Evolutionary conservation across 1,139 yeast genomes (phyloP), one percentile per base, ranked within the genome.

Genomic region (Blastobotrys serpentis): DNA sequence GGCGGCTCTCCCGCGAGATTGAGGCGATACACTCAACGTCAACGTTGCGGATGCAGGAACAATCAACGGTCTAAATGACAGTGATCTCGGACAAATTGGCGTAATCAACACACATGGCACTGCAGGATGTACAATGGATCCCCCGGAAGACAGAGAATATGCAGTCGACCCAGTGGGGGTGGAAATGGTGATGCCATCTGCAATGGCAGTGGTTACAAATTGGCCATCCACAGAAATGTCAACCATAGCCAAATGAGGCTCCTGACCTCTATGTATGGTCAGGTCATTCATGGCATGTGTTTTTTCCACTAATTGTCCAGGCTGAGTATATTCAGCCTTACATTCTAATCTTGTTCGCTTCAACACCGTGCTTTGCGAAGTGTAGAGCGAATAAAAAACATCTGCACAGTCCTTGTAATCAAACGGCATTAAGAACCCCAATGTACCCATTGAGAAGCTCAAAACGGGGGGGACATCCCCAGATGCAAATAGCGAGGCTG

Each of bases 101-200:
- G 96, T 86, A 33, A 89, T 68, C 48, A 89, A 68, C 6, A 88
- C 83, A 52, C 95, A 84, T 13, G 89, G 84, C 2, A 90, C 95
- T 44, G 82, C 71, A 0, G 98, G 97, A 56, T 90, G 95, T 1
- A 87, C 92, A 50, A 90, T 90, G 8, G 96, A 82, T 1, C 98
- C 97, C 6, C 98, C 97, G 1, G 95, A 81, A 22, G 89, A 81
- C 44, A 90, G 71, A 0, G 96, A 86, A 65, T 90, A 90, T 0
- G 97, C 97, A 0, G 98, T 90, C 6, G 96, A 86, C 0, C 98
- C 98, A 0, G 98, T 90, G 8, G 98, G 98, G 0, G 97, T 86
- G 7, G 94, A 77, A 45, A 88, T 73, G 6, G 84, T 79, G 13
- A 90, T 78, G 17, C 98, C 98, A 65, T 90, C 98, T 0, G 95